Percentiles rank a stretch among this genome's conserved stretches.
Evolutionary conservation across 805 yeast genomes (phyloP).

Genomic region (Yueomyces sinensis): DNA sequence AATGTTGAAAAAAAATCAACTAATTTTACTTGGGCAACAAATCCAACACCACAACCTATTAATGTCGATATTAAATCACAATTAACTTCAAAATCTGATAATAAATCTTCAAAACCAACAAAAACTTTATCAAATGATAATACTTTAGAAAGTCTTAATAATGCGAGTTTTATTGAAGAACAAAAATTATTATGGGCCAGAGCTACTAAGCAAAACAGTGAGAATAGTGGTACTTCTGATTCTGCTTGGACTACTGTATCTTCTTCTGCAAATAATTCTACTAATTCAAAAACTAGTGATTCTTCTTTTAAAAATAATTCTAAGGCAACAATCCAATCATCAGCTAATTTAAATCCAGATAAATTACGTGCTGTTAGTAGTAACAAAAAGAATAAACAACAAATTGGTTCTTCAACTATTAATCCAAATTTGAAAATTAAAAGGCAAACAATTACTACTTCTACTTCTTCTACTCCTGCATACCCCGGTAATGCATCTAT

Average conservation of each 20-base stretch:
- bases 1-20: not conserved
- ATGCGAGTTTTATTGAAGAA: conserved; percentile 19
- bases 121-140: not conserved
- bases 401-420: conserved; percentile 19
- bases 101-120: not conserved
- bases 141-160: conserved; percentile 9
- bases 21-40: conserved; percentile 20
- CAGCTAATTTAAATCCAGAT: conserved; percentile 22
- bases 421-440: conserved; percentile 17
- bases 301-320: conserved; percentile 3
- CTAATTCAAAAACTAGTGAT: conserved; percentile 13
- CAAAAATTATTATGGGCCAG: conserved; percentile 30
- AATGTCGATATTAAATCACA: conserved; percentile 11
- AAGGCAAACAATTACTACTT: not conserved
- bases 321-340: conserved; percentile 3
- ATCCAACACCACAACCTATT: conserved; percentile 6
- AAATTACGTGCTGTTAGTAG: conserved; percentile 23
- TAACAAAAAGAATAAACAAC: conserved; percentile 1
- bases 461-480: conserved; percentile 8
- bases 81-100: conserved; percentile 1
- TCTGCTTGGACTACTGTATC: conserved; percentile 23
- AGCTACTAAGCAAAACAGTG: conserved; percentile 37
- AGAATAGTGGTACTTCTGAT: conserved; percentile 16
- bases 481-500: conserved; percentile 22
- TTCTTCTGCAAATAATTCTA: conserved; percentile 2